A percentile compares a stretch with the other conserved stretches of the same genome.
These are phyloP conservation scores for Tripidium arundinaceum DNA, from an alignment of 202 grass and related monocot genomes.

Conservation along the genomic window DNA sequence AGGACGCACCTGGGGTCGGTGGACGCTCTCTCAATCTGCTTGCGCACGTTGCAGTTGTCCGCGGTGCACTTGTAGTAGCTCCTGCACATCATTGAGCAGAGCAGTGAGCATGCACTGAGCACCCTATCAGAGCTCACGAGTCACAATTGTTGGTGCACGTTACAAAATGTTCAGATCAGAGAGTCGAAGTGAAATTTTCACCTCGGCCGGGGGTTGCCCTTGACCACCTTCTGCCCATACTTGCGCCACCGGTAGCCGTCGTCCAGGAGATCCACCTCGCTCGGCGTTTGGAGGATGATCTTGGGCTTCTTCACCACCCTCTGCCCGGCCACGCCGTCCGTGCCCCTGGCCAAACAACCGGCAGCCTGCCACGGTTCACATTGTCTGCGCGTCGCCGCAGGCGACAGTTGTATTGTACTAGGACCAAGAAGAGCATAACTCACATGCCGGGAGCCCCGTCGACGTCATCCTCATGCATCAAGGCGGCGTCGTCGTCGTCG, in stretches of 20 bases:
- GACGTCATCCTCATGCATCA: constrained; percentile 35
- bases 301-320: constrained; percentile 63
- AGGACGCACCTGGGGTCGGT: constrained; percentile 56
- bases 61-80: constrained; percentile 93
- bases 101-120: background rate
- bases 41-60: constrained; percentile 65
- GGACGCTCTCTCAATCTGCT: constrained; percentile 73
- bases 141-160: too few relatives aligned
- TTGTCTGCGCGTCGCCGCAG: background rate
- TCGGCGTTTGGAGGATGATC: constrained; percentile 77
- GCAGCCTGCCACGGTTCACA: background rate
- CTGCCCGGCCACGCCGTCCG: constrained; percentile 27
- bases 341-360: constrained; percentile 9
- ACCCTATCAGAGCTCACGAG: too few relatives aligned
- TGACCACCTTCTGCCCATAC: constrained; percentile 88
- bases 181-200: background rate
- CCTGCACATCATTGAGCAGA: constrained; percentile 30
- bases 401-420: too few relatives aligned
- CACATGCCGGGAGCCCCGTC: constrained; percentile 25
- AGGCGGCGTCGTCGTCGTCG: constrained; percentile 41
- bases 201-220: constrained; percentile 83
- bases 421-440: background rate
- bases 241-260: constrained; percentile 95
- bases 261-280: constrained; percentile 82
- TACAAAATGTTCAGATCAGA: background rate